phyloP scores from a whole-genome alignment of 2,329 filamentous ascomycete genomes.

The Colletotrichum truncatum region DNA sequence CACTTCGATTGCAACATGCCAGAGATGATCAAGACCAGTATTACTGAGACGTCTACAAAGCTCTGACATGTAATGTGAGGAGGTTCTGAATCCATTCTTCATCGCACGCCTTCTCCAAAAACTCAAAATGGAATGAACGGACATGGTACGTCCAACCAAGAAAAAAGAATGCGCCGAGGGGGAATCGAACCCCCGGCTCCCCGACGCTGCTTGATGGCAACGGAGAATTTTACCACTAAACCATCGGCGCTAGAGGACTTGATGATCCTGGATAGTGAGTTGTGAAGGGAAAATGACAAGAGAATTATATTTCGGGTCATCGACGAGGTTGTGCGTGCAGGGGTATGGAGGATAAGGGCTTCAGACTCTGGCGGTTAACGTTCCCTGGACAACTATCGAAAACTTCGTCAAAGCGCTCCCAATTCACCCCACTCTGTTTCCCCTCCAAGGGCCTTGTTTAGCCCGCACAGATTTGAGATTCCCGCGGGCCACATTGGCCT shows the following conservation, averaged over 20 bases:
- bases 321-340: not conserved
- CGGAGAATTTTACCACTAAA: constrained; percentile 32
- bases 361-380: not conserved
- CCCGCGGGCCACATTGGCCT: not conserved
- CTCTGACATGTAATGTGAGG: too few species aligned
- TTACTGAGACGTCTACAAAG: too few species aligned
- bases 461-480: constrained; percentile 14
- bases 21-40: too few species aligned
- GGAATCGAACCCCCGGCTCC: constrained; percentile 31
- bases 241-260: constrained; percentile 19
- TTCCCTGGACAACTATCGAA: not conserved
- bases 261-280: not conserved
- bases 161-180: constrained; percentile 23
- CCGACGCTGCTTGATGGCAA: constrained; percentile 29
- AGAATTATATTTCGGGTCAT: not conserved
- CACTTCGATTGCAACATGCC: too few species aligned
- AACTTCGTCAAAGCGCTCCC: constrained; percentile 2
- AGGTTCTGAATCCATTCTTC: too few species aligned
- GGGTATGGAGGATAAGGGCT: constrained; percentile 22
- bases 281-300: fast-evolving
- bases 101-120: too few species aligned
- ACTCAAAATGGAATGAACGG: not conserved
- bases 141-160: too few species aligned
- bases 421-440: constrained; percentile 5
- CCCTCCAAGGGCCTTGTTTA: not conserved